phyloP scores from a whole-genome alignment of 1,139 yeast species.

The Nakaseomyces uthaithaninus region DNA sequence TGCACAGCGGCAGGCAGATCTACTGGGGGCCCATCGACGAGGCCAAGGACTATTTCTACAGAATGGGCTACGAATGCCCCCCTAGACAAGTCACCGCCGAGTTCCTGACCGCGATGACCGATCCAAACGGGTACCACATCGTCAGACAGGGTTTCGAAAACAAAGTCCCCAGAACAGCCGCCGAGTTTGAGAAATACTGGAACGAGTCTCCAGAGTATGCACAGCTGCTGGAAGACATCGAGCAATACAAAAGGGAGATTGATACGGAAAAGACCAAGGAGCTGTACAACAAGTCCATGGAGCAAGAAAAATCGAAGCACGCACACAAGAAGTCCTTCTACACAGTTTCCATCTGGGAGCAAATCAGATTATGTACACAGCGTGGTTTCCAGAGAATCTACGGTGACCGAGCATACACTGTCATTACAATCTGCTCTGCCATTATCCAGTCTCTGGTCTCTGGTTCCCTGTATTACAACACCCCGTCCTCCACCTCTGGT shows the following conservation, averaged over 20 bases:
- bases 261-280: slow-evolving; percentile 37
- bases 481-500: slow-evolving; percentile 40
- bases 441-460: slow-evolving; percentile 43
- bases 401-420: slow-evolving; percentile 45
- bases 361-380: slow-evolving; percentile 39
- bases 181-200: slow-evolving; percentile 65
- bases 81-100: slow-evolving; percentile 53
- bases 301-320: slow-evolving; percentile 37
- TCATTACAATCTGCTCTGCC: slow-evolving; percentile 42
- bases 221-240: slow-evolving; percentile 39
- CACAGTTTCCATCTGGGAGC: slow-evolving; percentile 40
- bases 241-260: slow-evolving; percentile 34
- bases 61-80: slow-evolving; percentile 47
- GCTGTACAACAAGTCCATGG: slow-evolving; percentile 34
- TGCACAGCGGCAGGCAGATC: slow-evolving; percentile 41
- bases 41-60: slow-evolving; percentile 40
- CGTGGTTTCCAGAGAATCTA: slow-evolving; percentile 46
- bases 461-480: slow-evolving; percentile 39
- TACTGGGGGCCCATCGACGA: slow-evolving; percentile 36
- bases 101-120: slow-evolving; percentile 51
- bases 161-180: slow-evolving; percentile 59
- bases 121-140: slow-evolving; percentile 30
- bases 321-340: slow-evolving; percentile 39
- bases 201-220: slow-evolving; percentile 46
- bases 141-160: slow-evolving; percentile 46